phyloP scores from a whole-genome alignment of 2,329 filamentous ascomycete genomes.

The Meredithiella fracta region DNA sequence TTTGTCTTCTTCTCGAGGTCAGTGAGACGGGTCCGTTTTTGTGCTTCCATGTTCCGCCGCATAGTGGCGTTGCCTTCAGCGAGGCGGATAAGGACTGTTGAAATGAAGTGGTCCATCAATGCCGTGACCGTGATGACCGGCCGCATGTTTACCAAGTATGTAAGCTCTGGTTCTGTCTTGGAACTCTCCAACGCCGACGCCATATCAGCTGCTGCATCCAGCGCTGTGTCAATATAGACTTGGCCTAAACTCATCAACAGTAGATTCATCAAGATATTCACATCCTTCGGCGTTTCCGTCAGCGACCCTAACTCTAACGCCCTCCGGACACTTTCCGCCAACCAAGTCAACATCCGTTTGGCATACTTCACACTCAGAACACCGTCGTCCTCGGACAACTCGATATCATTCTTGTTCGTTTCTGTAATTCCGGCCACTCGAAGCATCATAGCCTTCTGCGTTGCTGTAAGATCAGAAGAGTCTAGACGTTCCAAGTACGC shows the following conservation, averaged over 20 bases:
- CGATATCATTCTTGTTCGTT: slow-evolving; percentile 66
- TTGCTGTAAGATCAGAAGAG: slow-evolving; percentile 70
- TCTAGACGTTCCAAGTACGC: slow-evolving; percentile 81
- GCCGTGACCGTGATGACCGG: slow-evolving; percentile 78
- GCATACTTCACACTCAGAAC: slow-evolving; percentile 66
- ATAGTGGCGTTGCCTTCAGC: slow-evolving; percentile 83
- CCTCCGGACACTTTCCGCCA: slow-evolving; percentile 84
- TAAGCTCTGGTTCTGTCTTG: slow-evolving; percentile 75
- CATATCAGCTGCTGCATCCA: slow-evolving; percentile 55
- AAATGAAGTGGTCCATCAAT: slow-evolving; percentile 83
- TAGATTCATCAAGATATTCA: slow-evolving; percentile 67
- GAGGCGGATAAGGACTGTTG: slow-evolving; percentile 76
- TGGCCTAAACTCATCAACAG: slow-evolving; percentile 78
- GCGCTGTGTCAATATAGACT: slow-evolving; percentile 52
- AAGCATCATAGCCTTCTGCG: slow-evolving; percentile 80
- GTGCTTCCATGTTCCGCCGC: slow-evolving; percentile 74
- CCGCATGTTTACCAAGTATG: slow-evolving; percentile 63
- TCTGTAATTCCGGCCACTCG: slow-evolving; percentile 73
- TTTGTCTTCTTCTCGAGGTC: slow-evolving; percentile 74
- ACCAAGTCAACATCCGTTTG: slow-evolving; percentile 97
- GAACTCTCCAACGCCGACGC: slow-evolving; percentile 60
- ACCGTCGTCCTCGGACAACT: slow-evolving; percentile 81
- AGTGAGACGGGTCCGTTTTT: slow-evolving; percentile 54
- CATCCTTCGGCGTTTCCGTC: slow-evolving; percentile 84
- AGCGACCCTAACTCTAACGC: slow-evolving; percentile 79